Evolutionary conservation across 768 basidiomycete species (phyloP), one percentile per base, ranked within the genome.

Genomic region (Pulveroboletus ravenelii): DNA sequence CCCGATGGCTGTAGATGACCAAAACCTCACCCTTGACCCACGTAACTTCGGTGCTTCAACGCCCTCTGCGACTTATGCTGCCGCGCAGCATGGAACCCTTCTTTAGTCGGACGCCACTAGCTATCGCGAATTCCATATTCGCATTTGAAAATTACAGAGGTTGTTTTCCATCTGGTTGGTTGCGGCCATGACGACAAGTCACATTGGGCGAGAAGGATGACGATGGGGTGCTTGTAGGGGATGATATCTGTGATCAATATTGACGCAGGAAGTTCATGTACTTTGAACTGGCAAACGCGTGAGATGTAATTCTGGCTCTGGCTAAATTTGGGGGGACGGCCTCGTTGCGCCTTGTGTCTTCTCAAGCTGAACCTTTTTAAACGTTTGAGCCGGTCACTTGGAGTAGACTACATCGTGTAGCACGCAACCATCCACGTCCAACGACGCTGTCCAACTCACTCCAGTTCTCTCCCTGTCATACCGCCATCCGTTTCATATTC

Each of bases 1-100:
- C 30, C 9, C 37, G 37, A 61, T 42, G 53, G 59, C 50, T 54
- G 53, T 57, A 53, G 53, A 12, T 18, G 43, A 47, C 48, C 15
- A 42, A 17, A 36, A 47, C 30, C 51, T 47, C 55, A 64, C 63
- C 63, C 63, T 63, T 59, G 59, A 62, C 64, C 63, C 62, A 59
- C 53, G 51, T 40, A 55, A 46, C 41, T 46, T 51, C 25, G 50
- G 45, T 48, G 53, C 55, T 36, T 25, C 47, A 54, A 29, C 43
- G 38, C 25, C 47, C 32, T 51, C 20, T 30, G 50, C 48, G 47
- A 55, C 38, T 6, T 45, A 41, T 39, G 43, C 52, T 52, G 39
- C 49, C 35, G 27, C 47, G 59, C 61, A 63, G 64, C 47, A 53
- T 57, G 37, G 61, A 63, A 60, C 39, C 29, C 39, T 56, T 50